These are phyloP conservation scores for Zopfochytrium polystomum DNA, from an alignment of 371 early-diverging fungal species.

Conservation along the genomic window DNA sequence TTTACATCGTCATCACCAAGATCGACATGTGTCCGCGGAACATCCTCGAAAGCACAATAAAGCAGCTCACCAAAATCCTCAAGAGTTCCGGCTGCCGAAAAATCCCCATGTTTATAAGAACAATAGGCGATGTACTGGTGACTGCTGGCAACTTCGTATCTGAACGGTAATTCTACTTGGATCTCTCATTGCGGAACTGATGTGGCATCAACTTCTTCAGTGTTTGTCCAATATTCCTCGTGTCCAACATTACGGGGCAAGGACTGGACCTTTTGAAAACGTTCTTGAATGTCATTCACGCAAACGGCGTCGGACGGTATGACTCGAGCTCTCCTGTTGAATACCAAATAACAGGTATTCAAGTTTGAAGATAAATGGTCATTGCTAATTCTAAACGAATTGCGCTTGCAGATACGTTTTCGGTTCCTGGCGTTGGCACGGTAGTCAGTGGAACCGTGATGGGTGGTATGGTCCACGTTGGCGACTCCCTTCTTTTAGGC, in stretches of 20 bases:
- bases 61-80: slow-evolving; percentile 75
- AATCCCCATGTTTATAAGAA: slow-evolving; percentile 82
- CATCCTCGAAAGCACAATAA: slow-evolving; percentile 77
- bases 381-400: neutral
- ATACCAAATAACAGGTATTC: slow-evolving; percentile 65
- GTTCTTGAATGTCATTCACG: slow-evolving; percentile 80
- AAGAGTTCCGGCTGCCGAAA: slow-evolving; percentile 88
- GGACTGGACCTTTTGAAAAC: slow-evolving; percentile 76
- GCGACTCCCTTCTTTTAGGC: slow-evolving; percentile 80
- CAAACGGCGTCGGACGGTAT: slow-evolving; percentile 55
- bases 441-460: slow-evolving; percentile 76
- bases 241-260: slow-evolving; percentile 88
- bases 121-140: slow-evolving; percentile 72
- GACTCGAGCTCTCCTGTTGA: slow-evolving; percentile 65
- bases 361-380: slow-evolving; percentile 1
- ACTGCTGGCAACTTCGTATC: slow-evolving; percentile 78
- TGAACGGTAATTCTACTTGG: slow-evolving; percentile 44
- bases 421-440: slow-evolving; percentile 68
- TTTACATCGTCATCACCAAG: slow-evolving; percentile 86
- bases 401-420: slow-evolving; percentile 85
- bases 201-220: slow-evolving; percentile 34
- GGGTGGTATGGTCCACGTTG: slow-evolving; percentile 69
- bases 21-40: slow-evolving; percentile 88
- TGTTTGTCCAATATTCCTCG: slow-evolving; percentile 89
- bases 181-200: neutral